These are phyloP conservation scores for Trichaptum fuscoviolaceum DNA, from an alignment of 768 basidiomycete species.

Conservation along the genomic window DNA sequence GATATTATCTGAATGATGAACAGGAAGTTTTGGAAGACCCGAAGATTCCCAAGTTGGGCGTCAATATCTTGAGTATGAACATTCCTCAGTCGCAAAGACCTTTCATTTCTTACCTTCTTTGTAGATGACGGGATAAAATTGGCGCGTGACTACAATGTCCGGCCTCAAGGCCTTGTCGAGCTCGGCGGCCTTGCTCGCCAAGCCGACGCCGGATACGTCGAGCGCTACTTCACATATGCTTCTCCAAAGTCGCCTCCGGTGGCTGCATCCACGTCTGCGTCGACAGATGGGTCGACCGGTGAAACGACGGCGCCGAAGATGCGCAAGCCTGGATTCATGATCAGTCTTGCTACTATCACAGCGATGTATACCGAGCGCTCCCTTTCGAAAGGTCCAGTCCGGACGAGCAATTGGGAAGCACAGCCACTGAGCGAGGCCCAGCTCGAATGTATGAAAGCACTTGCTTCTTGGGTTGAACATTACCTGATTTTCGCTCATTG, in stretches of 20 bases:
- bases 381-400: constrained; percentile 40
- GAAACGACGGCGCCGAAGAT: neutral
- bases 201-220: constrained; percentile 32
- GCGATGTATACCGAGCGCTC: constrained; percentile 33
- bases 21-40: constrained; percentile 43
- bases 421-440: constrained; percentile 29
- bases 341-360: constrained; percentile 39
- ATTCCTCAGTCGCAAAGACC: neutral
- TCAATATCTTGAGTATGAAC: constrained; percentile 41
- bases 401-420: constrained; percentile 43
- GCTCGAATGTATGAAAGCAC: constrained; percentile 29
- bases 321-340: constrained; percentile 27
- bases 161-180: constrained; percentile 37
- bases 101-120: constrained; percentile 1
- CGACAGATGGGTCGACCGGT: neutral
- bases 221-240: constrained; percentile 19
- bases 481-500: neutral
- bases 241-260: neutral
- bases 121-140: constrained; percentile 47
- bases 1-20: neutral
- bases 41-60: constrained; percentile 38
- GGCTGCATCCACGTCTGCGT: neutral
- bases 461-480: neutral
- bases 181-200: constrained; percentile 37
- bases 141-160: constrained; percentile 40